Conservation (phyloP, 345 rosid genomes). For the Sonneratia alba region DNA sequence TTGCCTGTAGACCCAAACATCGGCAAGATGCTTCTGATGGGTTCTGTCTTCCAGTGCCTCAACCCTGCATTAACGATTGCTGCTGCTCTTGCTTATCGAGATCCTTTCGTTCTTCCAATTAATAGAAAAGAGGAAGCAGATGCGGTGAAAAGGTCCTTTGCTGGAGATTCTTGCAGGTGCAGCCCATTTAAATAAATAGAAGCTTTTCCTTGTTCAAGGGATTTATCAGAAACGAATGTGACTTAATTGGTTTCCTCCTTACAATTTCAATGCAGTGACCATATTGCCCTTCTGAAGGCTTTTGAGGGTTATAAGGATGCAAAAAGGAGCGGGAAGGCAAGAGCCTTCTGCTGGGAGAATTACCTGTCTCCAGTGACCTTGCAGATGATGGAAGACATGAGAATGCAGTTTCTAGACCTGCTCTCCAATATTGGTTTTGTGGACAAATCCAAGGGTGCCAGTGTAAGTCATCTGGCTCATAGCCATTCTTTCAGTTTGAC, state of each 20-base stretch:
- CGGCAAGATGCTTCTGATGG: conserved; percentile 96
- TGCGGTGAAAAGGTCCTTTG: conserved; percentile 80
- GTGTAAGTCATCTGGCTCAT: conserved; percentile 35
- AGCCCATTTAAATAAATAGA: not conserved
- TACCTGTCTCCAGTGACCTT: conserved; percentile 72
- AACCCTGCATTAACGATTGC: conserved; percentile 94
- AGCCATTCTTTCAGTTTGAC: not conserved
- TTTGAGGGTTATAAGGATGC: conserved; percentile 78
- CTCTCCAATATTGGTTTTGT: conserved; percentile 87
- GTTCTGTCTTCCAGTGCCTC: conserved; percentile 85
- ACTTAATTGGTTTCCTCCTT: not conserved
- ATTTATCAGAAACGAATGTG: not conserved
- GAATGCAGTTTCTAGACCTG: conserved; percentile 77
- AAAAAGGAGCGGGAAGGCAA: conserved; percentile 54
- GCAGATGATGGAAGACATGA: conserved; percentile 94
- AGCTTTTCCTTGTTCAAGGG: not conserved
- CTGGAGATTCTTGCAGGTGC: conserved; percentile 95
- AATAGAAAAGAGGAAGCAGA: conserved; percentile 78
- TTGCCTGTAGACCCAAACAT: conserved; percentile 86
- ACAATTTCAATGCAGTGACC: conserved; percentile 57
- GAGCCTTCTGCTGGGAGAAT: conserved; percentile 78
- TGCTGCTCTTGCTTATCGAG: conserved; percentile 81
- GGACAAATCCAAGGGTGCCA: conserved; percentile 66
- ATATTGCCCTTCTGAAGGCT: conserved; percentile 89
- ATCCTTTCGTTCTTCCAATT: conserved; percentile 87